A percentile compares a stretch with the other conserved stretches of the same genome.
Evolutionary conservation across 805 yeast species (phyloP).

Genomic region (Teunomyces pallodes): DNA sequence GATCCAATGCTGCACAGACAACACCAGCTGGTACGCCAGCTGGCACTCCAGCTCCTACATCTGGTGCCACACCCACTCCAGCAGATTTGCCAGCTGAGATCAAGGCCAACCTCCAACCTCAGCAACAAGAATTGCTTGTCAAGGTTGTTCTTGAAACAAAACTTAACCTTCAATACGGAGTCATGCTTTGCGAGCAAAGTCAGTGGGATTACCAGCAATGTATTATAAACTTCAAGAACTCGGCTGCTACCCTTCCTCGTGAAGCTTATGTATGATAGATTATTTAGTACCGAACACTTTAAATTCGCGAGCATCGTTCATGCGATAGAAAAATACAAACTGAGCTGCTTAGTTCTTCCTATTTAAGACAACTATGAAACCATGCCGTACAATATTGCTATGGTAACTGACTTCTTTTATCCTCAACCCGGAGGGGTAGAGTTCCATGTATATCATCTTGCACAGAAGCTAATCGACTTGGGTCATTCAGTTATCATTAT

Average conservation of each 20-base stretch:
- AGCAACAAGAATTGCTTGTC: slow-evolving; percentile 63
- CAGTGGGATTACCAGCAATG: slow-evolving; percentile 77
- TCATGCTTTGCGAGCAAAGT: slow-evolving; percentile 84
- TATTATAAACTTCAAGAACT: slow-evolving; percentile 64
- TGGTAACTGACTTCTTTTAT: slow-evolving; percentile 96
- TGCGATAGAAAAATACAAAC: neutral
- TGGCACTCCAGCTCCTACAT: slow-evolving; percentile 9
- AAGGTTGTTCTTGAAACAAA: slow-evolving; percentile 71
- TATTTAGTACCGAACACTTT: neutral
- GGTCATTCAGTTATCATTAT: slow-evolving; percentile 87
- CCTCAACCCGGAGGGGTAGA: slow-evolving; percentile 99
- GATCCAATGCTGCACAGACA: neutral
- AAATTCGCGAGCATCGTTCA: neutral
- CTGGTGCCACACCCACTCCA: slow-evolving; percentile 18
- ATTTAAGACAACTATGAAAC: neutral
- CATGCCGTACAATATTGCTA: slow-evolving; percentile 43
- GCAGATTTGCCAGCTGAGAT: slow-evolving; percentile 57
- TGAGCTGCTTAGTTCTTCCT: neutral
- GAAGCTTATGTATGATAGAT: slow-evolving; percentile 29
- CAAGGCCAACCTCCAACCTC: slow-evolving; percentile 45
- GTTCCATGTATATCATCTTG: slow-evolving; percentile 86
- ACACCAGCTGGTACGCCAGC: slow-evolving; percentile 7
- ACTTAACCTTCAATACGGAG: slow-evolving; percentile 73
- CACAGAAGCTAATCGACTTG: slow-evolving; percentile 72
- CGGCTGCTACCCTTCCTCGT: slow-evolving; percentile 49